Evolutionary conservation across 2,329 filamentous ascomycete species (phyloP).

Genomic region (Lachnellula subtilissima): DNA sequence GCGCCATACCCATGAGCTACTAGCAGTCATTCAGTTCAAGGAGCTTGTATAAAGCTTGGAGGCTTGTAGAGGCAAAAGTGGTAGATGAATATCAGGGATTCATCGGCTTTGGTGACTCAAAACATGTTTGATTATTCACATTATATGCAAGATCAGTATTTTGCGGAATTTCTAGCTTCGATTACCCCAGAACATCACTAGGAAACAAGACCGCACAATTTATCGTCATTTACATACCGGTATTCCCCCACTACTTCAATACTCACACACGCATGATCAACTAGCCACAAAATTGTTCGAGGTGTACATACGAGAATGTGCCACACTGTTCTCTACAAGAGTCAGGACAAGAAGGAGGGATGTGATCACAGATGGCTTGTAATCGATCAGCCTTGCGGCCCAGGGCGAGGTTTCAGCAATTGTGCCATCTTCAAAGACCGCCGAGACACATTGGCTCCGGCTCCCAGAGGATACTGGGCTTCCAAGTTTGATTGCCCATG

Average conservation of each 20-base stretch:
- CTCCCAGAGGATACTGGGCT: not conserved
- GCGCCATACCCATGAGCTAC: too few species aligned
- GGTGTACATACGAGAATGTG: constrained; percentile 10
- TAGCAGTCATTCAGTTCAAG: too few species aligned
- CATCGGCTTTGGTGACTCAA: too few species aligned
- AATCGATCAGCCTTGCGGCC: constrained; percentile 11
- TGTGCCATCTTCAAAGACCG: constrained; percentile 9
- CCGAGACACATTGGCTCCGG: not conserved
- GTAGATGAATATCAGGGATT: too few species aligned
- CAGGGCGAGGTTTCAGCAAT: constrained; percentile 13
- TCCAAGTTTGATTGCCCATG: constrained; percentile 8
- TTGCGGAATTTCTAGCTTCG: too few species aligned
- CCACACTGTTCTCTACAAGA: constrained; percentile 8
- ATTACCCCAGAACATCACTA: too few species aligned
- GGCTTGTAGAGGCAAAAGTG: too few species aligned
- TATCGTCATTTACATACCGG: not conserved
- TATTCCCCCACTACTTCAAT: not conserved
- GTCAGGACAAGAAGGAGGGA: not conserved
- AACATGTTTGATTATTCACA: too few species aligned
- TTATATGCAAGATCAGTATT: too few species aligned
- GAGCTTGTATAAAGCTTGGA: too few species aligned
- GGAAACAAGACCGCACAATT: too few species aligned
- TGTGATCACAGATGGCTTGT: constrained; percentile 13
- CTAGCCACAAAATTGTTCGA: not conserved
- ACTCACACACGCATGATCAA: not conserved